phyloP scores from a whole-genome alignment of 73 alveolate genomes.

The Stentor coeruleus region DNA sequence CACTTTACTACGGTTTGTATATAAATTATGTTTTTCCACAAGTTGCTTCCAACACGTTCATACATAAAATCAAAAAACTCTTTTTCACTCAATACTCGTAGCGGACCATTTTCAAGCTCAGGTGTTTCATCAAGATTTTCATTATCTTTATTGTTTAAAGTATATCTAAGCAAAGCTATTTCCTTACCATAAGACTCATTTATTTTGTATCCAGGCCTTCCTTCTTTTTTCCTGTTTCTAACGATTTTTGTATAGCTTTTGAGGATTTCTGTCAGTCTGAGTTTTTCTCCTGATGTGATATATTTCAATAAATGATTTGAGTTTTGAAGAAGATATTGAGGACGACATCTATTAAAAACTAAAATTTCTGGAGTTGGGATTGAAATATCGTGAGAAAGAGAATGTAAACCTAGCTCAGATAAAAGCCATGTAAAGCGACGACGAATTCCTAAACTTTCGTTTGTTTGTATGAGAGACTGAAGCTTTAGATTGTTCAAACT shows the following conservation, averaged over 20 bases:
- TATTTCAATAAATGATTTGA: neutral
- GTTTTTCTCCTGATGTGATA: slow-evolving; percentile 16
- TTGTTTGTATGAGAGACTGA: neutral
- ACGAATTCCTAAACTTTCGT: neutral
- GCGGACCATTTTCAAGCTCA: neutral
- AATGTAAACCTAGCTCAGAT: neutral
- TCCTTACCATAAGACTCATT: neutral
- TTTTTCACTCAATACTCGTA: neutral
- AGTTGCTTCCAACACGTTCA: neutral
- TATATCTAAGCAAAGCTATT: neutral
- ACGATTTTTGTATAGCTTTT: neutral
- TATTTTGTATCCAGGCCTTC: neutral
- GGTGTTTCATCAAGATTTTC: neutral
- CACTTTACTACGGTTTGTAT: slow-evolving; percentile 27
- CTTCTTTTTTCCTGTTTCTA: neutral
- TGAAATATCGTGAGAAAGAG: neutral
- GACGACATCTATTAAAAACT: neutral
- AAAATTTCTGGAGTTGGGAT: neutral
- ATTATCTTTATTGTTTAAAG: neutral
- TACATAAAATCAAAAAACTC: slow-evolving; percentile 2
- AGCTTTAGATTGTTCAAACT: too few species aligned
- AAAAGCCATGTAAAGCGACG: neutral
- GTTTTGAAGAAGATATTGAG: neutral
- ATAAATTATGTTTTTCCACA: slow-evolving; percentile 25
- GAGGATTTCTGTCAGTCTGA: neutral